Base-by-base conservation (phyloP, 2,329 filamentous ascomycete genomes). In the Pyrenophora seminiperda region DNA sequence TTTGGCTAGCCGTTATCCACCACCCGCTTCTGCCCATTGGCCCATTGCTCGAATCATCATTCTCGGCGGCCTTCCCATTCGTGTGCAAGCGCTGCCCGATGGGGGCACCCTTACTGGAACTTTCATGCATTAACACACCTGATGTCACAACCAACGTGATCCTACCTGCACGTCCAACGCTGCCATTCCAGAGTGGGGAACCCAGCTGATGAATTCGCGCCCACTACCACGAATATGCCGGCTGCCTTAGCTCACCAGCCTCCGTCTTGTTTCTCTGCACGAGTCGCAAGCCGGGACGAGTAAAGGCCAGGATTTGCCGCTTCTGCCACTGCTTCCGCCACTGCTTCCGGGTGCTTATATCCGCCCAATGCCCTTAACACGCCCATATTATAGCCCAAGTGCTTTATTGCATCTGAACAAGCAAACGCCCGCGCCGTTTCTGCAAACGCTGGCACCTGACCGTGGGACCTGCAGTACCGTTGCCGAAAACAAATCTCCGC, bases 11-110 rank as follows among this genome's bases (percentile, higher is more conserved):
- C 45, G 43, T 42, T 45, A 41, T 27, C 24, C 45, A 50, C 61
- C 64, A 56, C 54, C 61, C 61, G 61, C 62, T 61, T 57, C 58
- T 50, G 48, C 46, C 53, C 54, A 41, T 48, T 50, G 45, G 50
- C 56, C 56, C 54, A 62, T 52, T 62, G 61, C 64, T 56, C 67
- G 59, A 67, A 70, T 71, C 43, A 65, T 41, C 37, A 47, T 45
- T 17, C 27, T 49, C 59, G 56, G 56, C 54, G 50, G 15, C 59
- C 42, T 56, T 59, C 49, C 58, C 59, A 43, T 37, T 59, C 54
- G 53, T 45, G 52, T 59, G 58, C 66, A 70, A 67, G 68, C 68
- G 69, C 68, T 61, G 56, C 53, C 55, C 43, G 41, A 40, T 58
- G 56, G 37, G 37, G 38, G 47, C 44, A 43, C 55, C 63, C 52